Evolutionary conservation across 768 basidiomycete genomes (phyloP).

Genomic region (Steccherinum ochraceum): DNA sequence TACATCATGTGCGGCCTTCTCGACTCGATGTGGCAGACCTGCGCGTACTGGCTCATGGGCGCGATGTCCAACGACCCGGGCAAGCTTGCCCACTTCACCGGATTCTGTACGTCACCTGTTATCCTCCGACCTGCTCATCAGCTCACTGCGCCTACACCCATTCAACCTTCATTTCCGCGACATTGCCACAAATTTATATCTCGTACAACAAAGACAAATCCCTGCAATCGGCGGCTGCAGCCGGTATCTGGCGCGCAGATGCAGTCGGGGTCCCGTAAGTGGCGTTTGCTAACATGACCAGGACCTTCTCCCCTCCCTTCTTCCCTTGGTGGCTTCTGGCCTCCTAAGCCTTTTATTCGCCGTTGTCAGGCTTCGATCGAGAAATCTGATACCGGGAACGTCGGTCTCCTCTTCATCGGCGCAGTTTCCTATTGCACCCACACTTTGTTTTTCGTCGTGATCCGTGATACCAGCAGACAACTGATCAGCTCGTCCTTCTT

Average conservation of each 20-base stretch:
- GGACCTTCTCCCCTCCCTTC: too few relatives aligned
- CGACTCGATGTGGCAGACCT: slow-evolving; percentile 84
- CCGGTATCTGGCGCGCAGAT: slow-evolving; percentile 68
- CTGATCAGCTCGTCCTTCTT: too few relatives aligned
- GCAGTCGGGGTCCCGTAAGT: slow-evolving; percentile 55
- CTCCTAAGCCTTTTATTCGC: neutral
- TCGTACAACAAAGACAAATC: slow-evolving; percentile 51
- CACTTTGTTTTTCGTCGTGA: too few relatives aligned
- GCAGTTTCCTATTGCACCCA: too few relatives aligned
- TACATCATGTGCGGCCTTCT: slow-evolving; percentile 71
- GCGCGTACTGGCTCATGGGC: slow-evolving; percentile 78
- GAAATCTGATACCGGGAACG: neutral
- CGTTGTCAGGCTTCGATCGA: slow-evolving; percentile 1
- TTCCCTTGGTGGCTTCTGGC: too few relatives aligned
- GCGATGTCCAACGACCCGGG: slow-evolving; percentile 80
- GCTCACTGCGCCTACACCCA: too few relatives aligned
- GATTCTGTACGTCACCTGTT: slow-evolving; percentile 64
- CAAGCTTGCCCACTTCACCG: slow-evolving; percentile 74
- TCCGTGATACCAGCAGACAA: too few relatives aligned
- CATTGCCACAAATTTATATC: too few relatives aligned
- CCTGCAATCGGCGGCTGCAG: slow-evolving; percentile 71
- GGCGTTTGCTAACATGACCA: too few relatives aligned
- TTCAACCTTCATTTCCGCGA: too few relatives aligned
- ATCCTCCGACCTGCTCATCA: too few relatives aligned
- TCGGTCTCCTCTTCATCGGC: neutral